phyloP scores from a whole-genome alignment of 805 yeast species.

The Kazachstania bromeliacearum region DNA sequence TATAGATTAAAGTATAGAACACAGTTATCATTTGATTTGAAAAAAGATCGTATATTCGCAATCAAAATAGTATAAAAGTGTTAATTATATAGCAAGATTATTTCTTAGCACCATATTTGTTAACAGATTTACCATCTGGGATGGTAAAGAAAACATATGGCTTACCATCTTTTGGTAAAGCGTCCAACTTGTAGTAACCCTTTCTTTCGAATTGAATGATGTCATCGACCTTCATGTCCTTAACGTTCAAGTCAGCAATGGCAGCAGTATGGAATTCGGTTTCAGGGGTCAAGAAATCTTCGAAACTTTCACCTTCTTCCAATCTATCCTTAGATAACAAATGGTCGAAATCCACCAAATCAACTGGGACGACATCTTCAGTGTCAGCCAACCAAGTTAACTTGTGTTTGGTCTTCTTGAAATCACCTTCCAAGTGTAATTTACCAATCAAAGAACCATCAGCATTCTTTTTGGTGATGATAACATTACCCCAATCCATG shows the following conservation, averaged over 20 bases:
- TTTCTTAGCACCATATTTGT: conserved; percentile 65
- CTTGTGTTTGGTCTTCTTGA: conserved; percentile 92
- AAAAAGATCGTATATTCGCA: too few relatives aligned
- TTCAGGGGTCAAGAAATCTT: conserved; percentile 78
- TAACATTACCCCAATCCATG: conserved; percentile 98
- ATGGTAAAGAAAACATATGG: conserved; percentile 79
- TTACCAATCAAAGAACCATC: conserved; percentile 65
- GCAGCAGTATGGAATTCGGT: conserved; percentile 79
- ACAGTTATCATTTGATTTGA: too few relatives aligned
- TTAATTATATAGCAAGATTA: conserved; percentile 5
- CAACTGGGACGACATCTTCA: conserved; percentile 58
- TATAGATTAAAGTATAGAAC: too few relatives aligned
- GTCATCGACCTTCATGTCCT: conserved; percentile 72
- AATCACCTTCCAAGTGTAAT: conserved; percentile 89
- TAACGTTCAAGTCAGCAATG: conserved; percentile 70
- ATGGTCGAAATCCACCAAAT: conserved; percentile 86
- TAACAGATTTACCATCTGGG: conserved; percentile 87
- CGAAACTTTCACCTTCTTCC: conserved; percentile 89
- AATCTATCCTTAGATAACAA: conserved; percentile 89
- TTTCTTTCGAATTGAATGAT: conserved; percentile 93
- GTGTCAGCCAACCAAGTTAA: conserved; percentile 91
- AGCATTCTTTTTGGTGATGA: conserved; percentile 59
- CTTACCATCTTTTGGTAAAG: conserved; percentile 42
- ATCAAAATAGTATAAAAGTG: neutral
- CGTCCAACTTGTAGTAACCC: conserved; percentile 85